Evolutionary conservation across 2,329 filamentous ascomycete genomes (phyloP).

Genomic region (Didymosphaeria variabile): DNA sequence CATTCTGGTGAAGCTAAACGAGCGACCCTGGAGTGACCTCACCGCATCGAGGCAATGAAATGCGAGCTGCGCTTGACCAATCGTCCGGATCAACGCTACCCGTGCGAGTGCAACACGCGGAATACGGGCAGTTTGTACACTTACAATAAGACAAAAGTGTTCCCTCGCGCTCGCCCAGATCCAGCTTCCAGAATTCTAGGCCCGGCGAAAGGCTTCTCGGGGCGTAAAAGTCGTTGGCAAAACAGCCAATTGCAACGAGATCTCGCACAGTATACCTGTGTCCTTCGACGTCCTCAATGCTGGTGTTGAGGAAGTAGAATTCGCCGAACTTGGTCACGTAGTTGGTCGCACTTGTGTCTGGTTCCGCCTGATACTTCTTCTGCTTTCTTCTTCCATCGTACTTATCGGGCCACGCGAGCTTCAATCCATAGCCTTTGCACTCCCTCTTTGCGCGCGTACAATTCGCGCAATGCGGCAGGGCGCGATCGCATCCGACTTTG

Average conservation of each 20-base stretch:
- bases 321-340: constrained; percentile 22
- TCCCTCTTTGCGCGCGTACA: constrained; percentile 54
- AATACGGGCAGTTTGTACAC: constrained; percentile 26
- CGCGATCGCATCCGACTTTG: constrained; percentile 60
- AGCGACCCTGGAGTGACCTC: not conserved
- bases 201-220: constrained; percentile 2
- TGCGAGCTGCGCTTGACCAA: constrained; percentile 4
- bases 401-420: constrained; percentile 59
- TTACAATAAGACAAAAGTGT: constrained; percentile 38
- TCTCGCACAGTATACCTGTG: constrained; percentile 18
- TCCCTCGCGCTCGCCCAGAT: constrained; percentile 10
- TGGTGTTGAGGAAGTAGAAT: constrained; percentile 32
- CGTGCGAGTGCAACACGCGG: not conserved
- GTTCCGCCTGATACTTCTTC: constrained; percentile 50
- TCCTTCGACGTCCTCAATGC: constrained; percentile 24
- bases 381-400: constrained; percentile 56
- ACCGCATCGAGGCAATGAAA: constrained; percentile 1
- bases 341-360: constrained; percentile 27
- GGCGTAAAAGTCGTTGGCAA: not conserved
- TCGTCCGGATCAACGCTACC: no score
- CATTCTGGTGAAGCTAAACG: not conserved
- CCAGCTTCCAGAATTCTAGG: constrained; percentile 6
- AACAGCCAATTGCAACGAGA: constrained; percentile 1
- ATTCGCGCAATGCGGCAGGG: constrained; percentile 55
- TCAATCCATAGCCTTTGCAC: constrained; percentile 58